Base-by-base conservation (phyloP, 2,329 filamentous ascomycete genomes). In the Berkeleyomyces rouxiae region DNA sequence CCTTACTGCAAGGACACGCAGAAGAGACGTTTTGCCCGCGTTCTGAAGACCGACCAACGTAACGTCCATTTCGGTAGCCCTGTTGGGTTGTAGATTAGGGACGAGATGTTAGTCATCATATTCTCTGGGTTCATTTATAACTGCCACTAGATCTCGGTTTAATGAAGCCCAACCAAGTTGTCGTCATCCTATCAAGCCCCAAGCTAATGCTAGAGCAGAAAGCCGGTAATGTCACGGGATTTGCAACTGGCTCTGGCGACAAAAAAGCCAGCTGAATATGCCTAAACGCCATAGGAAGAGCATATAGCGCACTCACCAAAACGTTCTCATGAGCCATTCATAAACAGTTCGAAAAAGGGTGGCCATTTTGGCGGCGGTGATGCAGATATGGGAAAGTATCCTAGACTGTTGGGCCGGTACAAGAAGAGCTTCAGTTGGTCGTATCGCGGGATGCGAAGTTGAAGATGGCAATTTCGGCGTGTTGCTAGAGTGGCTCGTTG, bases 21-120 rank as follows among this genome's bases (percentile, higher is more conserved):
- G 79, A 71, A 99, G 76, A 66, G 92, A 97, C 46, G 93, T 97
- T 78, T 99, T 99, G 71, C 93, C 93, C 65, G 93, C 93, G 77
- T 97, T 97, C 73, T 99, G 93, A 72, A 99, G 78, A 33, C 93
- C 93, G 73, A 99, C 92, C 87, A 99, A 95, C 69, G 93, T 97
- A 72, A 99, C 92, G 76, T 99, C 93, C 91, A 99, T 96, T 79
- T 99, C 93, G 68, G 91, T 95, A 68, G 92, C 90, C 93, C 92
- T 96, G 67, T 66, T 64, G 60, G 49, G 7, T n/a, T 16, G 31
- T 13, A 16, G 43, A 11, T 23, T 23, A 23, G 23, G 23, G 1
- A 1, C 23, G 23, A 23, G 23, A 23, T 23, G 23, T 23, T 23
- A 23, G 23, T 23, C 2, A 23, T 23, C 23, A 23, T 23, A 23